These are phyloP conservation scores for Filobasidium floriforme DNA, from an alignment of 768 basidiomycete genomes.

Conservation along the genomic window DNA sequence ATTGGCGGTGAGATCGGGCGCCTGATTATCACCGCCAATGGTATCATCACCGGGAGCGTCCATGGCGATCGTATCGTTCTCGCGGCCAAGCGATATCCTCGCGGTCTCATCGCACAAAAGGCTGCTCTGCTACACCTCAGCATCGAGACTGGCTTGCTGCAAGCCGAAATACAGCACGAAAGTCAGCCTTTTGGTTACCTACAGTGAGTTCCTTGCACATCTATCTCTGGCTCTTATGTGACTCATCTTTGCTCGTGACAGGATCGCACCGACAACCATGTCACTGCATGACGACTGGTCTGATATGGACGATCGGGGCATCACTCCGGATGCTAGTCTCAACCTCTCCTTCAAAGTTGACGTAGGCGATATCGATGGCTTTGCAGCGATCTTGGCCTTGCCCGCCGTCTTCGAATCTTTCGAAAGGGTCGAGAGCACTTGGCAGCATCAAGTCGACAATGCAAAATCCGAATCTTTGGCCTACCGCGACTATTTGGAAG, in stretches of 20 bases:
- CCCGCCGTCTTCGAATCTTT: constrained; percentile 32
- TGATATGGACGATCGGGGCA: background rate
- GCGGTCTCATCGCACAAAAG: constrained; percentile 12
- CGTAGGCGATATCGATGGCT: constrained; percentile 35
- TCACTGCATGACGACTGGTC: constrained; percentile 42
- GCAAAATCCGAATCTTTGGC: constrained; percentile 34
- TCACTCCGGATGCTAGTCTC: constrained; percentile 9
- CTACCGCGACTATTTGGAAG: constrained; percentile 30
- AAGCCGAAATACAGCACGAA: constrained; percentile 30
- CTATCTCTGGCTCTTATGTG: background rate
- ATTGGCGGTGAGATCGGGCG: constrained; percentile 55
- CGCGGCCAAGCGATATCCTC: constrained; percentile 29
- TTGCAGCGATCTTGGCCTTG: constrained; percentile 36
- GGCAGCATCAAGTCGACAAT: constrained; percentile 31
- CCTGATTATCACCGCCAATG: constrained; percentile 51
- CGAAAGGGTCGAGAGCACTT: constrained; percentile 28
- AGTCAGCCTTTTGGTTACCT: constrained; percentile 33
- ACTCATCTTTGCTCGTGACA: constrained; percentile 7
- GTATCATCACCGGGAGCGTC: constrained; percentile 39
- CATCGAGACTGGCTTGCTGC: constrained; percentile 32
- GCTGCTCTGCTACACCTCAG: constrained; percentile 33
- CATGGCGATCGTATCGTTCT: constrained; percentile 30
- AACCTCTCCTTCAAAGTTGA: constrained; percentile 38
- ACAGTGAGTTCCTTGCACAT: constrained; percentile 28
- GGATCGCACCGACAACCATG: constrained; percentile 35